phyloP scores from a whole-genome alignment of 2,329 filamentous ascomycete species.

The Aspergillus ustus region DNA sequence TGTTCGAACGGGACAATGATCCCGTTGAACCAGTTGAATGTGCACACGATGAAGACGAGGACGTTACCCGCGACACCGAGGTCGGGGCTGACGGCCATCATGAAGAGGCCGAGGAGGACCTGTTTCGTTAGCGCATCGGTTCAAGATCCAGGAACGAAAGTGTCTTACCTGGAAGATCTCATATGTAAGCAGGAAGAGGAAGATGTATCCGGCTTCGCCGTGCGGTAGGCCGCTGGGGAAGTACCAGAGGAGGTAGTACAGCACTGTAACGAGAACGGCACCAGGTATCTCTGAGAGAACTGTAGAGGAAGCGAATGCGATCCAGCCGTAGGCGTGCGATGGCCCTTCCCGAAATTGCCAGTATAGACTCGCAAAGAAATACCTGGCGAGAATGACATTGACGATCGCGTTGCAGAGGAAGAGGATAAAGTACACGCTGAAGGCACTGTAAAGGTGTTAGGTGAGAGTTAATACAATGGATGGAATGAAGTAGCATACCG shows the following conservation, averaged over 20 bases:
- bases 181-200: conserved; percentile 2
- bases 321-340: conserved; percentile 3
- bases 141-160: background rate
- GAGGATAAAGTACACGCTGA: conserved; percentile 6
- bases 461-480: background rate
- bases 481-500: background rate
- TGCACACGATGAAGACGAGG: conserved; percentile 7
- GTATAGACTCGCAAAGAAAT: conserved; percentile 8
- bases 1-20: background rate
- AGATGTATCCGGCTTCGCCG: conserved; percentile 1
- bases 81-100: conserved; percentile 8
- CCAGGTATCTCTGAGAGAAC: conserved; percentile 1
- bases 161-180: conserved; percentile 3
- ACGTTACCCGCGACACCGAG: conserved; percentile 8
- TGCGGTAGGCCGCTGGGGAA: background rate
- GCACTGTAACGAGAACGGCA: background rate
- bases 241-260: conserved; percentile 5
- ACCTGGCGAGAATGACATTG: conserved; percentile 3
- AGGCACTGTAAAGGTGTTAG: background rate
- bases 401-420: conserved; percentile 9
- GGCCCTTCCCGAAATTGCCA: conserved; percentile 9
- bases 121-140: background rate
- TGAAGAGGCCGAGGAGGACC: conserved; percentile 2
- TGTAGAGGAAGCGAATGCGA: background rate
- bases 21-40: conserved; percentile 10